Conservation (phyloP, 2,329 filamentous ascomycete species). For the Septoria petroselini region DNA sequence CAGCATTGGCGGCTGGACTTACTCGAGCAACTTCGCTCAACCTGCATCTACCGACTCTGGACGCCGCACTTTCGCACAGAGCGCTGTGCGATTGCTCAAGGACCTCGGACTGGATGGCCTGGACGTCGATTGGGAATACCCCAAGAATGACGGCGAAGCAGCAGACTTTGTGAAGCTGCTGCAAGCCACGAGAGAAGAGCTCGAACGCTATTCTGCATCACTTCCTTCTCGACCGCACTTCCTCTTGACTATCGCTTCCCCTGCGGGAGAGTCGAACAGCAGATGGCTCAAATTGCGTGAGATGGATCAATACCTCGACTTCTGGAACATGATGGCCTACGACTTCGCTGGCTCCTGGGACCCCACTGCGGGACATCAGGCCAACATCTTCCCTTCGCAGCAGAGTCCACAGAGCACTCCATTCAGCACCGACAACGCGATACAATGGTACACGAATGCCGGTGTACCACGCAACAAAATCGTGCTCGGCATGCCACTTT, state of each 20-base stretch:
- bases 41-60: constrained; percentile 63
- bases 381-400: constrained; percentile 67
- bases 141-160: constrained; percentile 42
- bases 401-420: constrained; percentile 65
- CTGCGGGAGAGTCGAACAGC: constrained; percentile 45
- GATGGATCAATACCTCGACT: constrained; percentile 46
- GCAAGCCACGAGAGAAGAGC: constrained; percentile 38
- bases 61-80: constrained; percentile 64
- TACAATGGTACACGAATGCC: constrained; percentile 65
- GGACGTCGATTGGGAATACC: constrained; percentile 52
- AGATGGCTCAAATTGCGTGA: constrained; percentile 42
- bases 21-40: constrained; percentile 70
- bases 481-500: constrained; percentile 87
- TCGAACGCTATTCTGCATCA: constrained; percentile 42
- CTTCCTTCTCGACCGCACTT: constrained; percentile 41
- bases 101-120: constrained; percentile 67
- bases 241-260: constrained; percentile 46
- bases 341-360: constrained; percentile 76
- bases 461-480: constrained; percentile 67
- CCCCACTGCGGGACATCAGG: constrained; percentile 66
- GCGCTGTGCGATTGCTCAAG: constrained; percentile 71
- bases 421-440: constrained; percentile 69
- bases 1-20: constrained; percentile 79
- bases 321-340: constrained; percentile 53
- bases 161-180: constrained; percentile 42